A percentile compares a stretch with the other conserved stretches of the same genome.
These are phyloP conservation scores for Cercospora zeina DNA, from an alignment of 2,329 filamentous ascomycete species.

Conservation along the genomic window DNA sequence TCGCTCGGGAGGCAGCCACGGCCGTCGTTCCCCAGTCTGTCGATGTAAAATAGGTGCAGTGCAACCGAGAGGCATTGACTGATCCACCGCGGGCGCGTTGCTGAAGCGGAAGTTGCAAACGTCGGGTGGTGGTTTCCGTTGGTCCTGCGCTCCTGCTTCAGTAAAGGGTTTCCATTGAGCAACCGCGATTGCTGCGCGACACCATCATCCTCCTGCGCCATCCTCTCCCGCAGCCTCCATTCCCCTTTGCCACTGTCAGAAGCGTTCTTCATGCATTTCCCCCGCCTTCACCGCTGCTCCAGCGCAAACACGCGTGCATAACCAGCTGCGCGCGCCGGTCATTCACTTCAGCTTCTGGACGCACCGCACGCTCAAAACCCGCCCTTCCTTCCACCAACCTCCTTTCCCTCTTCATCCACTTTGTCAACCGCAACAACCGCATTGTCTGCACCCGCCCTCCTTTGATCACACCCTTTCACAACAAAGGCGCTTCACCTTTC, in stretches of 20 bases:
- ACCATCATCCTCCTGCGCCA: not conserved
- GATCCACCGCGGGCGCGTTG: not conserved
- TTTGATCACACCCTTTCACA: not conserved
- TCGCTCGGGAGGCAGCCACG: not conserved
- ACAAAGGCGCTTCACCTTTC: not conserved
- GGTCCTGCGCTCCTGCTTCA: not conserved
- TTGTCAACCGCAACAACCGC: not conserved
- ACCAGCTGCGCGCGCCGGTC: not conserved
- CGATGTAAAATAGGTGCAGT: not conserved
- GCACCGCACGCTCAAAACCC: not conserved
- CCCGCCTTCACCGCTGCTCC: not conserved
- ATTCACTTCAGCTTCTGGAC: constrained; percentile 9
- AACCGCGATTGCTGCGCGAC: not conserved
- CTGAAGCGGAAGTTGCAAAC: not conserved
- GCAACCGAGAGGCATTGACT: too few relatives aligned
- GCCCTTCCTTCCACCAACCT: not conserved
- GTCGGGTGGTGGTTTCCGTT: not conserved
- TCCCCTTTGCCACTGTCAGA: not conserved
- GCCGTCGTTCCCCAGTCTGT: not conserved
- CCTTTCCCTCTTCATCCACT: not conserved
- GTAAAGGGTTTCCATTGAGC: not conserved
- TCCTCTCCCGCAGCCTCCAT: not conserved
- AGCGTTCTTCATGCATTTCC: not conserved
- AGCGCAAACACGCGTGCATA: not conserved
- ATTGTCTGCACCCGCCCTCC: constrained; percentile 1